phyloP scores from a whole-genome alignment of 345 rosid genomes.

The Eucalyptus sp. region DNA sequence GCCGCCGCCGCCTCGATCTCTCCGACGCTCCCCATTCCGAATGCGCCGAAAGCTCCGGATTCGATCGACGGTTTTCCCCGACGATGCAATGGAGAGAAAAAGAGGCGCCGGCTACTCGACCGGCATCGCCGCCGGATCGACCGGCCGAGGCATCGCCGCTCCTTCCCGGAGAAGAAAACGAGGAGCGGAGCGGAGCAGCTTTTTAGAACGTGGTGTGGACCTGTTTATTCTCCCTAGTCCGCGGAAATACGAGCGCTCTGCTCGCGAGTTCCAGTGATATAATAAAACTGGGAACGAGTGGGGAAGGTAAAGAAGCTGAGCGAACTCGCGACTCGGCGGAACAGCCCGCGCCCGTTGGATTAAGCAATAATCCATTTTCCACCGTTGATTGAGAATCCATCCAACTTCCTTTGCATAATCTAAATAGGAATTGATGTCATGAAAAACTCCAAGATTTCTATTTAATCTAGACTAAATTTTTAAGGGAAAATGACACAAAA shows the following conservation, averaged over 20 bases:
- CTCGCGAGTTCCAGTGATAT: not conserved
- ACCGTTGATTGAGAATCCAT: not conserved
- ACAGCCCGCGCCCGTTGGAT: not conserved
- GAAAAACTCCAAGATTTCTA: too few species aligned
- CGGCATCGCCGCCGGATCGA: not conserved
- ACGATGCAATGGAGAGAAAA: not conserved
- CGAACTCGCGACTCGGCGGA: not conserved
- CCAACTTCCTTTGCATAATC: not conserved
- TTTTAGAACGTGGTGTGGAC: not conserved
- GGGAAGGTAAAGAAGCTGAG: not conserved
- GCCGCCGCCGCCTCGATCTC: not conserved
- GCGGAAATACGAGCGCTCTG: not conserved
- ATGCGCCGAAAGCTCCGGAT: not conserved
- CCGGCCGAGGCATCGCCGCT: not conserved
- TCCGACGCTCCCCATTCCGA: not conserved
- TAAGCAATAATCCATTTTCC: not conserved
- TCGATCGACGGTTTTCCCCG: not conserved
- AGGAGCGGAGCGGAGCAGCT: not conserved
- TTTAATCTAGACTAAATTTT: too few species aligned
- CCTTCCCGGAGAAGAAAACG: not conserved
- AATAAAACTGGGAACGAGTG: not conserved
- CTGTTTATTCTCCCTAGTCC: not conserved
- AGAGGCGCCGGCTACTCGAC: not conserved
- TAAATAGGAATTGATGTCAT: too few species aligned
- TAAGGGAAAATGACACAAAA: too few species aligned